Evolutionary conservation across 1,139 yeast genomes (phyloP), one percentile per base, ranked within the genome.

Genomic region (Nadsonia commutata): DNA sequence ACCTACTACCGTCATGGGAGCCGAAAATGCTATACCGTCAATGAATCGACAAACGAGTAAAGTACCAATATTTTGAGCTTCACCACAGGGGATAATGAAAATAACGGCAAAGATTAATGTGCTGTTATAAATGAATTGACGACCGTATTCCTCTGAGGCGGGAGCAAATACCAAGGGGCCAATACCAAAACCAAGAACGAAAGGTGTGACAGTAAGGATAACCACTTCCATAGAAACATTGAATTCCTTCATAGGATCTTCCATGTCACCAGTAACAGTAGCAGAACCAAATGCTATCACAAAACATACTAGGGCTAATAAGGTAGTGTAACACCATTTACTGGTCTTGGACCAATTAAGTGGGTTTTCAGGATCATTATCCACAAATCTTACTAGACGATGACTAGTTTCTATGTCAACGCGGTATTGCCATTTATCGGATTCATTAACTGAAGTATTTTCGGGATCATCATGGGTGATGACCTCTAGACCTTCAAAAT

Each of bases 201-300:
- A 85, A 33, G 83, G 65, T 1, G 95, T 82, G 49, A 84, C 85
- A 0, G 90, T 68, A 49, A 85, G 68, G 37, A 80, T 79, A 3
- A 94, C 74, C n/a, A 85, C 95, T 59, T 83, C 95, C 6, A 67
- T 58, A 2, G 84, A 74, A 6, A 84, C 94, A 45, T 72, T 64
- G 57, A 72, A 84, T 51, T 74, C 67, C 13, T 75, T 75, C 48
- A 66, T 69, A 13, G 83, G 83, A 44, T 71, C 71, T 42, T 78
- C 74, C 31, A 81, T 66, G 37, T 72, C 74, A 50, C 94, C 94
- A n/a, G 94, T 80, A 53, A 83, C 76, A 57, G 88, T 78, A 1
- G 94, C 82, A 3, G 94, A 82, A 37, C 95, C 94, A 57, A 83
- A 82, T 1, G 95, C 95, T 18, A 90, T 95, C 54, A 81, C 73